Evolutionary conservation across 306 rosid species (phyloP).

Genomic region (Neltuma alba): DNA sequence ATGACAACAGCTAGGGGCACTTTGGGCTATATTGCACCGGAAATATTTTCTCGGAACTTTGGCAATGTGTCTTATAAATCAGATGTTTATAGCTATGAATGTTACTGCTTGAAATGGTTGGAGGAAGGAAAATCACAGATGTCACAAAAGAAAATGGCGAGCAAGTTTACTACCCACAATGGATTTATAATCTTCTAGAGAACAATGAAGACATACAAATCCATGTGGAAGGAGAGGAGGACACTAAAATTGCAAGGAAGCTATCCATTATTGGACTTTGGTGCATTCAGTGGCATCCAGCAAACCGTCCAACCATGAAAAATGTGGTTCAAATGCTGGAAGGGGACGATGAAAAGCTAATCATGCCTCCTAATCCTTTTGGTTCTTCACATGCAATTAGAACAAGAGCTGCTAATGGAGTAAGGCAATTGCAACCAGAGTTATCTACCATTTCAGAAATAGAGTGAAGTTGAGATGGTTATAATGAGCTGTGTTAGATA

Average conservation of each 20-base stretch:
- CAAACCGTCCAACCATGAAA: constrained; percentile 43
- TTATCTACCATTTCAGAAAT: constrained; percentile 29
- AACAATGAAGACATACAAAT: constrained; percentile 34
- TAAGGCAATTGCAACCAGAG: not conserved
- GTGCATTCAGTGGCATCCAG: not conserved
- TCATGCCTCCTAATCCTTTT: constrained; percentile 42
- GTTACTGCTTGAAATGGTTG: not conserved
- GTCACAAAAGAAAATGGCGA: constrained; percentile 1
- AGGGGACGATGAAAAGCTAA: constrained; percentile 30
- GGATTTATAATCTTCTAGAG: constrained; percentile 36
- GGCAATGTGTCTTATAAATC: not conserved
- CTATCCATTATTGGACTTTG: constrained; percentile 28
- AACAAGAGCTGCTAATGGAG: not conserved
- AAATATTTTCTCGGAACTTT: not conserved
- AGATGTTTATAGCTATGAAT: not conserved
- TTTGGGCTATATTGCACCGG: not conserved
- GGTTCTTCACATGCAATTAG: constrained; percentile 19
- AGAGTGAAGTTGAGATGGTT: constrained; percentile 12
- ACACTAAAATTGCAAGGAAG: constrained; percentile 37
- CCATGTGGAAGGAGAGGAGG: constrained; percentile 29
- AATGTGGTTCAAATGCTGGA: constrained; percentile 41
- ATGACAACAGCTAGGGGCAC: not conserved
- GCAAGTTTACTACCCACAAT: constrained; percentile 36
- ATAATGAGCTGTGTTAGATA: not conserved
- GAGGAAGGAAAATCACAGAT: constrained; percentile 6